phyloP scores from a whole-genome alignment of 2,329 filamentous ascomycete species.

The Blastomyces gilchristii region DNA sequence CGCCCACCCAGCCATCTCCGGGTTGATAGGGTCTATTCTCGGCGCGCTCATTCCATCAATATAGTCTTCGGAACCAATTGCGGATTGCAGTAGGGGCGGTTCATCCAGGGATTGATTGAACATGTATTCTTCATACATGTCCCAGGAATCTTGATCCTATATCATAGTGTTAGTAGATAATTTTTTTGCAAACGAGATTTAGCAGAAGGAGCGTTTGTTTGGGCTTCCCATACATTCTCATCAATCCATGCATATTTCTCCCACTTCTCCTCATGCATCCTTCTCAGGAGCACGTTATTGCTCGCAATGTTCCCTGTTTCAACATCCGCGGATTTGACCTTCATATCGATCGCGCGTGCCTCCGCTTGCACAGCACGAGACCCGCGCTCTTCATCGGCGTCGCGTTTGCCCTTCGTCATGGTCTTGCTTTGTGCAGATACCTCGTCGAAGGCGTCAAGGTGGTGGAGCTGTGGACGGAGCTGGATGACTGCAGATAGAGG shows the following conservation, averaged over 20 bases:
- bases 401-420: slow-evolving; percentile 26
- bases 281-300: slow-evolving; percentile 65
- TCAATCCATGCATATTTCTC: slow-evolving; percentile 67
- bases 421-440: slow-evolving; percentile 35
- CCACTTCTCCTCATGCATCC: slow-evolving; percentile 77
- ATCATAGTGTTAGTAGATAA: background rate
- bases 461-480: slow-evolving; percentile 83
- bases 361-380: slow-evolving; percentile 38
- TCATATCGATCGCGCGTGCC: slow-evolving; percentile 73
- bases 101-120: slow-evolving; percentile 42
- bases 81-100: slow-evolving; percentile 43
- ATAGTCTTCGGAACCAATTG: slow-evolving; percentile 49
- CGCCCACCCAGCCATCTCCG: slow-evolving; percentile 36
- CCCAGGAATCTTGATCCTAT: slow-evolving; percentile 58
- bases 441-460: slow-evolving; percentile 76
- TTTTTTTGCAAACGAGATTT: background rate
- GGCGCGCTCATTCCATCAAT: slow-evolving; percentile 53
- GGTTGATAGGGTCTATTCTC: slow-evolving; percentile 35
- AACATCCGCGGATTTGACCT: slow-evolving; percentile 65
- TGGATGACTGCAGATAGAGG: slow-evolving; percentile 74
- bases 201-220: background rate
- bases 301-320: slow-evolving; percentile 54
- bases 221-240: slow-evolving; percentile 32
- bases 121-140: slow-evolving; percentile 62
- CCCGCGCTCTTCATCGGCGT: slow-evolving; percentile 34